These are phyloP conservation scores for Colletotrichum sp. DNA, from an alignment of 2,329 filamentous ascomycete species.

Conservation along the genomic window DNA sequence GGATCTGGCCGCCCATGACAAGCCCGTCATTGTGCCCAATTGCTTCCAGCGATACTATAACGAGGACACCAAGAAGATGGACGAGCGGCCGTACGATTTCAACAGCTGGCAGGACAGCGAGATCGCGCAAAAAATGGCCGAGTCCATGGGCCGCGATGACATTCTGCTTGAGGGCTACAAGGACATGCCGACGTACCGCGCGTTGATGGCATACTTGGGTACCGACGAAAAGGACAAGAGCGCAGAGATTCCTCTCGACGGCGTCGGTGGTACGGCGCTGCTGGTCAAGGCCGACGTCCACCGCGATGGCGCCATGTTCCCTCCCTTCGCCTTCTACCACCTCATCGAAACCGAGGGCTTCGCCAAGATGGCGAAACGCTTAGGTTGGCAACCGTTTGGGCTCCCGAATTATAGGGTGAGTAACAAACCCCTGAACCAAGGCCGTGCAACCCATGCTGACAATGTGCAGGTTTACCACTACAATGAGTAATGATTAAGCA, in stretches of 20 bases:
- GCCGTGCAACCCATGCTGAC: background rate
- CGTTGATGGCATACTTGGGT: constrained; percentile 86
- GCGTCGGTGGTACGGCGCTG: constrained; percentile 90
- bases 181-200: constrained; percentile 90
- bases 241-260: constrained; percentile 79
- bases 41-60: constrained; percentile 90
- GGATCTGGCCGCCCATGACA: constrained; percentile 86
- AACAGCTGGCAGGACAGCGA: constrained; percentile 97
- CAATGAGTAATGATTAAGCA: constrained; percentile 68
- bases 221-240: constrained; percentile 60
- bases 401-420: constrained; percentile 95
- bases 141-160: constrained; percentile 87
- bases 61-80: constrained; percentile 68
- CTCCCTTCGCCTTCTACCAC: constrained; percentile 94
- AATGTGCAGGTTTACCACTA: constrained; percentile 79
- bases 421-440: constrained; percentile 15
- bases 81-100: constrained; percentile 89
- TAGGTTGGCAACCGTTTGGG: constrained; percentile 87
- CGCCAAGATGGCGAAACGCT: constrained; percentile 90
- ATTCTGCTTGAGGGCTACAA: constrained; percentile 92
- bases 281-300: constrained; percentile 97
- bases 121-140: constrained; percentile 75
- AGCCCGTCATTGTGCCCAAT: constrained; percentile 92
- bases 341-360: constrained; percentile 98
- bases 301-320: constrained; percentile 98